A percentile compares a stretch with the other conserved stretches of the same genome.
Conservation (phyloP, 2,329 filamentous ascomycete genomes). For the Lachnellula willkommii region DNA sequence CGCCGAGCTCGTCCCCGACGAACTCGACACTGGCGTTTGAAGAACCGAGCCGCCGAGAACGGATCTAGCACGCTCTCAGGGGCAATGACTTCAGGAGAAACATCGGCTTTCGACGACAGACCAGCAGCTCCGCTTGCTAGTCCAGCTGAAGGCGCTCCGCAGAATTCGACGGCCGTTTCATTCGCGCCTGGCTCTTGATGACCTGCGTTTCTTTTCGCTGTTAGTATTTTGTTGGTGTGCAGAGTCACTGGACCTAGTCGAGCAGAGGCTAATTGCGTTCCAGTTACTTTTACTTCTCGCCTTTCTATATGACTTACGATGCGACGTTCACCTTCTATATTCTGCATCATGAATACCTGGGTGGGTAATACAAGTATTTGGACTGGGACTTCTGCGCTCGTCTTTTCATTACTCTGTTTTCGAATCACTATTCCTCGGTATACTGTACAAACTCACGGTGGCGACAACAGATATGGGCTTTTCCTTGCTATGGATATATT, state of each 20-base stretch:
- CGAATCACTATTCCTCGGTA: not conserved
- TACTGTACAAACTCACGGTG: not conserved
- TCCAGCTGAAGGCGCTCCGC: constrained; percentile 5
- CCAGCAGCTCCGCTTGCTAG: constrained; percentile 12
- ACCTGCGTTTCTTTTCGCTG: not conserved
- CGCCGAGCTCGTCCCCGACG: constrained; percentile 18
- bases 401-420: not conserved
- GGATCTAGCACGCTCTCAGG: constrained; percentile 4
- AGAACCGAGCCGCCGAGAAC: constrained; percentile 18
- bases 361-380: no score
- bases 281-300: not conserved
- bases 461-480: not conserved
- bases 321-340: not conserved
- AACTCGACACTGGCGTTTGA: constrained; percentile 28
- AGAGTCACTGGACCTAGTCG: not conserved
- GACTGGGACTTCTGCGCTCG: not conserved
- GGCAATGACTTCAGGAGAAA: constrained; percentile 12
- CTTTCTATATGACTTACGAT: not conserved
- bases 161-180: not conserved
- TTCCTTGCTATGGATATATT: not conserved
- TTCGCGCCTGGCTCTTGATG: constrained; percentile 6
- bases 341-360: not conserved
- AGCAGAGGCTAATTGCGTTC: not conserved
- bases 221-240: not conserved
- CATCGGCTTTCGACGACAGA: constrained; percentile 8